Percentiles rank a stretch among this genome's conserved stretches.
Evolutionary conservation across 1,284 basidiomycete genomes (phyloP).

Genomic region (Sparassis latifolia): DNA sequence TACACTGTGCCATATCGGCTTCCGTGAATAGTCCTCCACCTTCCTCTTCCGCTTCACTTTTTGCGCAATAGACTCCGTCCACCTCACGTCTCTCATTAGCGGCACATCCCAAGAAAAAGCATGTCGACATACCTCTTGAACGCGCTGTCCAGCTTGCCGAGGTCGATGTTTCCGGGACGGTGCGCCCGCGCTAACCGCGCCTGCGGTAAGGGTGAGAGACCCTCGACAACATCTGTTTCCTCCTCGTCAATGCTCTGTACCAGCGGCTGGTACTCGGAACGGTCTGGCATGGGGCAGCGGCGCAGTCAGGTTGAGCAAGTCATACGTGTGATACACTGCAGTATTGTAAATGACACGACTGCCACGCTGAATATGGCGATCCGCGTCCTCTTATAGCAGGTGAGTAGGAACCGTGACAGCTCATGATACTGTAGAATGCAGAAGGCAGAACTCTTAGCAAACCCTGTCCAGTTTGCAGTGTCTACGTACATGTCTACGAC

Average conservation of each 20-base stretch:
- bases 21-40: conserved; percentile 52
- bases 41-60: conserved; percentile 79
- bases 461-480: too few relatives aligned
- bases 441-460: too few relatives aligned
- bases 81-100: conserved; percentile 33
- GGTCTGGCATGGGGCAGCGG: conserved; percentile 36
- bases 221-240: conserved; percentile 38
- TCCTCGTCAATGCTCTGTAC: conserved; percentile 55
- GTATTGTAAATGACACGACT: too few relatives aligned
- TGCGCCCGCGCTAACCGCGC: conserved; percentile 40
- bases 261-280: conserved; percentile 63
- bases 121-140: conserved; percentile 58
- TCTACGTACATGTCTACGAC: too few relatives aligned
- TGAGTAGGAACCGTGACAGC: too few relatives aligned
- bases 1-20: conserved; percentile 72
- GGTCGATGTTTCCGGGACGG: conserved; percentile 62
- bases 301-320: background rate
- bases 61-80: conserved; percentile 81
- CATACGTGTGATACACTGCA: background rate
- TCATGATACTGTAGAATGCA: too few relatives aligned
- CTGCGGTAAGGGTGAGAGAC: conserved; percentile 25
- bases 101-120: background rate
- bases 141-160: conserved; percentile 70
- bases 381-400: too few relatives aligned
- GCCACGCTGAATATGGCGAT: too few relatives aligned